These are phyloP conservation scores for Melastoma candidum DNA, from an alignment of 441 rosid genomes.

Conservation along the genomic window DNA sequence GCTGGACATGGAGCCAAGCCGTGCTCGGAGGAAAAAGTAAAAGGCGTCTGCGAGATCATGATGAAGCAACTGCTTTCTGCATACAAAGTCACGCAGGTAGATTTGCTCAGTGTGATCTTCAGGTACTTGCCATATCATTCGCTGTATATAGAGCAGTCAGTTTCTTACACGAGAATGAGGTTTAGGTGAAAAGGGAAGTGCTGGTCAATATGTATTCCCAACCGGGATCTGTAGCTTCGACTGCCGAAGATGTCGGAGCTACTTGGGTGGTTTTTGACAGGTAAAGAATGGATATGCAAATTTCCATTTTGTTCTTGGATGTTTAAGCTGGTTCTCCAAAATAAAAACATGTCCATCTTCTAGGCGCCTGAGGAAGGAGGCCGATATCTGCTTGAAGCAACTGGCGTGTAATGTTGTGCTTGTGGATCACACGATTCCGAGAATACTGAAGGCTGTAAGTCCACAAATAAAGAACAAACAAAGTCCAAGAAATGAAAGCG, in stretches of 20 bases:
- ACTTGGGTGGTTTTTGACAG: conserved; percentile 32
- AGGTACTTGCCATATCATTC: background rate
- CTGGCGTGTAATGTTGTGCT: conserved; percentile 29
- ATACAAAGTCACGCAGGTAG: conserved; percentile 21
- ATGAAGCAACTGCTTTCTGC: conserved; percentile 19
- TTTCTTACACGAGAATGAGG: background rate
- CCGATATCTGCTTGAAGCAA: conserved; percentile 24
- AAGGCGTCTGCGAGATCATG: conserved; percentile 22
- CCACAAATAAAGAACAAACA: conserved; percentile 9
- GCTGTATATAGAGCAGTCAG: background rate
- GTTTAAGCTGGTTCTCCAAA: too few species aligned
- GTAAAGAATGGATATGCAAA: conserved; percentile 6
- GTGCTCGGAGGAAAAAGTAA: conserved; percentile 5
- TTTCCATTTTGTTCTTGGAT: too few species aligned
- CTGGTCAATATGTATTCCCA: conserved; percentile 21
- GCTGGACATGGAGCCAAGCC: background rate
- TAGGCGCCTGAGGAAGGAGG: conserved; percentile 32
- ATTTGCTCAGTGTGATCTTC: too few species aligned
- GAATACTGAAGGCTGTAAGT: conserved; percentile 23
- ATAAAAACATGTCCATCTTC: background rate
- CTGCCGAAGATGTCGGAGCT: conserved; percentile 24
- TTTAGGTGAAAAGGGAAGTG: conserved; percentile 24
- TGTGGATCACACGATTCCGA: conserved; percentile 26
- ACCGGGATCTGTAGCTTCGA: conserved; percentile 23
- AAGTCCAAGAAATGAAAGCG: background rate